These are phyloP conservation scores for Pseudozyma sp. DNA, from an alignment of 1,284 basidiomycete genomes.

Conservation along the genomic window DNA sequence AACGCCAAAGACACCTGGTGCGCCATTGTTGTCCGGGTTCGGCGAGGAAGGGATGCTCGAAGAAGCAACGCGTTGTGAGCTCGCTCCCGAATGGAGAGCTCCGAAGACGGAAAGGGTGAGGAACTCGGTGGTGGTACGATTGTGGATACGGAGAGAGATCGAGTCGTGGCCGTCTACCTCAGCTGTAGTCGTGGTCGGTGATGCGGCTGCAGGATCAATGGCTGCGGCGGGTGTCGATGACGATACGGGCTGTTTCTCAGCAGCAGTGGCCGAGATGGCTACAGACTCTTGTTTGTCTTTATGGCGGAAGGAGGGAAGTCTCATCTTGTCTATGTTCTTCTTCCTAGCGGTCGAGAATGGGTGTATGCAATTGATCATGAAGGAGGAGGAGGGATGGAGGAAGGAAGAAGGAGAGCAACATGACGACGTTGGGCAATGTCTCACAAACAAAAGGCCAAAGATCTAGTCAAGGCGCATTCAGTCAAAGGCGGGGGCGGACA, in stretches of 20 bases:
- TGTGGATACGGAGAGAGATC: constrained; percentile 31
- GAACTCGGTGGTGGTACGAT: constrained; percentile 26
- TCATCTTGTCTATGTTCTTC: constrained; percentile 8
- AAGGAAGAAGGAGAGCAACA: too few species aligned
- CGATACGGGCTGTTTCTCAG: too few species aligned
- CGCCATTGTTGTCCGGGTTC: not conserved
- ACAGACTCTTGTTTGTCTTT: constrained; percentile 19
- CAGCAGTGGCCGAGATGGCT: not conserved
- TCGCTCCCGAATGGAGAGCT: constrained; percentile 21
- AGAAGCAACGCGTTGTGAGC: constrained; percentile 15
- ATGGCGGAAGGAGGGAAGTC: constrained; percentile 22
- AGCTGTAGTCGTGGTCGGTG: not conserved
- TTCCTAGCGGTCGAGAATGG: too few species aligned
- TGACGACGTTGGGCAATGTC: too few species aligned
- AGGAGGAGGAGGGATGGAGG: too few species aligned
- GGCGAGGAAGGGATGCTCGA: constrained; percentile 24
- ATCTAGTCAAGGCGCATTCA: too few species aligned
- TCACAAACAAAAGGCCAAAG: too few species aligned
- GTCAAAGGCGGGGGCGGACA: too few species aligned
- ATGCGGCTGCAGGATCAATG: not conserved
- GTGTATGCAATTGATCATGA: too few species aligned
- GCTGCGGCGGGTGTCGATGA: not conserved
- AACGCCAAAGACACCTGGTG: constrained; percentile 18
- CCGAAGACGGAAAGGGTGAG: constrained; percentile 37
- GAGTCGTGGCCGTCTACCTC: constrained; percentile 23